Evolutionary conservation across 495 filamentous ascomycete species (phyloP).

Genomic region (Polyplosphaeria fusca): DNA sequence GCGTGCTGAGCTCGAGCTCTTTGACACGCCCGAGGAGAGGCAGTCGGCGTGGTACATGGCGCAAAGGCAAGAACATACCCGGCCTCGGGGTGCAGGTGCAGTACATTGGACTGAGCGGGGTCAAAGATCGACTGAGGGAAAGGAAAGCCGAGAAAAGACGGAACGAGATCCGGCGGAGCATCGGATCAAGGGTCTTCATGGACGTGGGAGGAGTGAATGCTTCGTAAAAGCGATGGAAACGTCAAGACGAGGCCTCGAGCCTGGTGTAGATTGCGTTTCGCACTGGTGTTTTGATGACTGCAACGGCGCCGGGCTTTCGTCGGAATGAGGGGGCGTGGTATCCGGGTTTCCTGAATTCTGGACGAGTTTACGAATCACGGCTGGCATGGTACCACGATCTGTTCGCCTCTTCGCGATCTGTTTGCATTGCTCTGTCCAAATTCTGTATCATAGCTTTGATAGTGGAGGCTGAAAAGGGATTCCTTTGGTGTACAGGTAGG

Average conservation of each 20-base stretch:
- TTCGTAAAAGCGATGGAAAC: too few relatives aligned
- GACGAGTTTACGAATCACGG: neutral
- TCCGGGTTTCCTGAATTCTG: neutral
- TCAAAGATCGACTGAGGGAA: constrained; percentile 54
- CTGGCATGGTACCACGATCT: neutral
- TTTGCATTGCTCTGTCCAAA: too few relatives aligned
- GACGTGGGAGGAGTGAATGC: constrained; percentile 3
- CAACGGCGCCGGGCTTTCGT: too few relatives aligned
- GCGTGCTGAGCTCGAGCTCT: constrained; percentile 31
- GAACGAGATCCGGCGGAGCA: constrained; percentile 64
- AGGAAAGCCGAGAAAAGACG: constrained; percentile 62
- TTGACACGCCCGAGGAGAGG: constrained; percentile 34
- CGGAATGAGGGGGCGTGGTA: too few relatives aligned
- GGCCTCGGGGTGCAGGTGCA: constrained; percentile 52
- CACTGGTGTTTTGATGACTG: too few relatives aligned
- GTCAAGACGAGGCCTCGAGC: too few relatives aligned
- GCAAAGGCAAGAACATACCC: constrained; percentile 43
- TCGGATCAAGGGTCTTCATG: constrained; percentile 45
- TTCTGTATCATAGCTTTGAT: too few relatives aligned
- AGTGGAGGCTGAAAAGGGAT: too few relatives aligned
- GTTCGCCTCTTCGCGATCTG: neutral
- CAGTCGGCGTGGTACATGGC: constrained; percentile 6
- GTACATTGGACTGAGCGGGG: constrained; percentile 51
- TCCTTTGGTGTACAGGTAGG: too few relatives aligned
- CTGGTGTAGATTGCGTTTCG: too few relatives aligned